Evolutionary conservation across 2,329 filamentous ascomycete genomes (phyloP).

Genomic region (Cadophora luteo-olivacea): DNA sequence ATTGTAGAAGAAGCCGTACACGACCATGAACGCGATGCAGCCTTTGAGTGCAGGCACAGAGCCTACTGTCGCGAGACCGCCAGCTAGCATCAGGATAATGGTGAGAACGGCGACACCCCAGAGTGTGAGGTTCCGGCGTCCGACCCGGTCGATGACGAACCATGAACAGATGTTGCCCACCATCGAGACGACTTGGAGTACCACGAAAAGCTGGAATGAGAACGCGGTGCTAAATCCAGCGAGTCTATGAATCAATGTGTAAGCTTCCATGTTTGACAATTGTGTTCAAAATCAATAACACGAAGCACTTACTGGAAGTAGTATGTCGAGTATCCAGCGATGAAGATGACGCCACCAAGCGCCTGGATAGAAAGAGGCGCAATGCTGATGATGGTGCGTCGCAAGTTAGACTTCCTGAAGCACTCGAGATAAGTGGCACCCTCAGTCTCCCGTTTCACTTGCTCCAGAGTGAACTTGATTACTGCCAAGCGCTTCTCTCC

Average conservation of each 20-base stretch:
- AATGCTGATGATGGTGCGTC: neutral
- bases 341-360: neutral
- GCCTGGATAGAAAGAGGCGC: neutral
- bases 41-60: neutral
- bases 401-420: neutral
- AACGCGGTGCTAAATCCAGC: neutral
- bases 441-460: neutral
- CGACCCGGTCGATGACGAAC: neutral
- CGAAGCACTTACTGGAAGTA: neutral
- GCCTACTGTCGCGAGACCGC: neutral
- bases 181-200: neutral
- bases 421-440: neutral
- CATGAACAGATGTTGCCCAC: neutral
- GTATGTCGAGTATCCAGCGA: neutral
- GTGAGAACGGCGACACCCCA: neutral
- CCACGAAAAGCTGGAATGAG: neutral
- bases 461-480: neutral
- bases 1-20: neutral
- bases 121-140: neutral
- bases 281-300: neutral
- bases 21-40: neutral
- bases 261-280: neutral
- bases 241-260: neutral
- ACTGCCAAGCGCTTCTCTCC: neutral
- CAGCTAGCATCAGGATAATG: neutral